Evolutionary conservation across 805 yeast genomes (phyloP), one percentile per base, ranked within the genome.

Genomic region (Myxozyma mucilagina): DNA sequence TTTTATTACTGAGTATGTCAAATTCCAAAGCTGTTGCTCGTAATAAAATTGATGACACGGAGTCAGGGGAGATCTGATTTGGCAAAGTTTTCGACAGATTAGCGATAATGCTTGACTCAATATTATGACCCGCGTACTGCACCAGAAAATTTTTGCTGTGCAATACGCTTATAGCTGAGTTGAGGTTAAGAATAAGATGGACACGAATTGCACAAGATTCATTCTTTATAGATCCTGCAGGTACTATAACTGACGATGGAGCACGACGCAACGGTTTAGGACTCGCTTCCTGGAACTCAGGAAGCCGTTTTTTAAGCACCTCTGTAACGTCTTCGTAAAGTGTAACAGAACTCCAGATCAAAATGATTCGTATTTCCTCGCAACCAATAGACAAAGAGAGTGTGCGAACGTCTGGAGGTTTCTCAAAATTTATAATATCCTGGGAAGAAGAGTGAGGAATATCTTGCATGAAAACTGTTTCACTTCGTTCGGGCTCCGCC

Each of bases 21-120:
- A 61, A 20, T 44, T 61, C 65, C 13, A 60, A 36, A 3, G 65
- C 58, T 4, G 53, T 50, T 1, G 61, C 44, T 4, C 61, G 47
- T 51, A 63, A 20, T 13, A 57, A 16, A 10, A 57, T n/a, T 5
- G 67, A 61, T 11, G 64, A 56, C 11, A 59, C 54, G 16, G n/a
- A 6, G 9, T 52, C 18, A 14, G 11, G 14, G 2, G 41, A 10
- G 20, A 18, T n/a, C 14, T 14, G 29, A 39, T 8, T 10, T 10
- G 41, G 14, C 11, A 56, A 32, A 2, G 48, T 41, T 10, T 4
- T 20, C 16, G 49, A 24, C 14, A 44, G 35, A 29, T 42, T 42
- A 18, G 48, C 47, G 24, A 47, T 49, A 14, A 48, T 20, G 38
- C 66, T 63, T 4, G 60, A 41, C 16, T 60, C 55, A 18, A 63